phyloP scores from a whole-genome alignment of 2,329 filamentous ascomycete genomes.

The Colletotrichum lentis region DNA sequence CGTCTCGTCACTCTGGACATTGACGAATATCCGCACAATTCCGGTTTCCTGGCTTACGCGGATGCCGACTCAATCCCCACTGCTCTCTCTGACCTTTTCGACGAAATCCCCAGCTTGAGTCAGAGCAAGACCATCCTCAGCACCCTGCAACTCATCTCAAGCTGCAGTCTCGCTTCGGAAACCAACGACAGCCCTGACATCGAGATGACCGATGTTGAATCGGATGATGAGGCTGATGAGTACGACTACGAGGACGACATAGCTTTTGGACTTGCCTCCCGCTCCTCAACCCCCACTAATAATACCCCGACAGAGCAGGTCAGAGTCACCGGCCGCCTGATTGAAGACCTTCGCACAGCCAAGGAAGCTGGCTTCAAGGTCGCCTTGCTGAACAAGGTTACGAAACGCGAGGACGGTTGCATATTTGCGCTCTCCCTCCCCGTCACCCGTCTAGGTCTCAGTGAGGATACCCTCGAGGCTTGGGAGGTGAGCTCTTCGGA shows the following conservation, averaged over 20 bases:
- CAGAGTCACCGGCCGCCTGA: conserved; percentile 47
- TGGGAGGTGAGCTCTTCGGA: conserved; percentile 75
- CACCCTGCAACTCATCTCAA: conserved; percentile 39
- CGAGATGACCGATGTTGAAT: conserved; percentile 40
- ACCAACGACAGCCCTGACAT: conserved; percentile 48
- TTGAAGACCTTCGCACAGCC: conserved; percentile 66
- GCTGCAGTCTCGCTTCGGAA: conserved; percentile 41
- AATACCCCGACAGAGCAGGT: conserved; percentile 46
- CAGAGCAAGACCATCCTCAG: conserved; percentile 57
- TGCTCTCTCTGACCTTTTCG: conserved; percentile 49
- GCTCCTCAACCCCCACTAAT: conserved; percentile 38
- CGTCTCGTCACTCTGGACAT: conserved; percentile 41
- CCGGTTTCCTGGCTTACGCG: conserved; percentile 55
- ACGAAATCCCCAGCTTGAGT: conserved; percentile 54
- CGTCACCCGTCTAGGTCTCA: conserved; percentile 74
- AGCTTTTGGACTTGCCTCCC: conserved; percentile 45
- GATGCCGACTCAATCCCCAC: conserved; percentile 48
- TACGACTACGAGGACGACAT: conserved; percentile 44
- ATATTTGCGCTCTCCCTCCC: conserved; percentile 74
- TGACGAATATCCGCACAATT: conserved; percentile 50
- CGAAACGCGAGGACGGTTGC: conserved; percentile 51
- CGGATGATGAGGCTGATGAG: conserved; percentile 42
- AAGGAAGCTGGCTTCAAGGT: conserved; percentile 75
- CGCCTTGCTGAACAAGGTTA: conserved; percentile 62
- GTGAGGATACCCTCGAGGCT: conserved; percentile 76